Conservation (phyloP, 441 rosid genomes). For the Theobroma grandiflorum region DNA sequence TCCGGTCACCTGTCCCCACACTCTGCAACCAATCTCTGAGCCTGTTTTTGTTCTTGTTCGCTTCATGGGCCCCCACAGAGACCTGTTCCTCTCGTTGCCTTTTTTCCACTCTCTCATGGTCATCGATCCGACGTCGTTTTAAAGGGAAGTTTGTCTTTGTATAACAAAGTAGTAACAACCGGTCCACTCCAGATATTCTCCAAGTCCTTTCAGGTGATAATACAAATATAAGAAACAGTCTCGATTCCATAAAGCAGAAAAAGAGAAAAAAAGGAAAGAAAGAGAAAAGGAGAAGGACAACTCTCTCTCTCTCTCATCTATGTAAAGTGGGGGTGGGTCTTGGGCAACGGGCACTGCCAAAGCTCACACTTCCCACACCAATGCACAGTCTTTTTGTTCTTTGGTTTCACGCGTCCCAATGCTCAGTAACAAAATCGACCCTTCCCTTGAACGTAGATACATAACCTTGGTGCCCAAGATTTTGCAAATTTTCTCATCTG, state of each 20-base stretch:
- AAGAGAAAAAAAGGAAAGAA: no score
- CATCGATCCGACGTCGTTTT: not conserved
- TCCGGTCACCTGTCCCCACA: constrained; percentile 9
- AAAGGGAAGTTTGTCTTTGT: not conserved
- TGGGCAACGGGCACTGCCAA: constrained; percentile 20
- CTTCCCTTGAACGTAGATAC: not conserved
- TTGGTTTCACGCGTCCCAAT: constrained; percentile 27
- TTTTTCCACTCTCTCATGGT: not conserved
- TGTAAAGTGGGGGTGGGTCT: not conserved
- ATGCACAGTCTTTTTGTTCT: constrained; percentile 27
- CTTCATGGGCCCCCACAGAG: not conserved
- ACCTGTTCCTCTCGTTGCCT: not conserved
- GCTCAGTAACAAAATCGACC: not conserved
- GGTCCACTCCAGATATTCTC: constrained; percentile 16
- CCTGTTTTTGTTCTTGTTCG: not conserved
- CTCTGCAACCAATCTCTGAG: not conserved
- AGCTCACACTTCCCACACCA: constrained; percentile 35
- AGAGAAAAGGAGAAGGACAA: constrained; percentile 19
- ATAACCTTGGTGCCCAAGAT: not conserved
- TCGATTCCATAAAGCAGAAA: constrained; percentile 14
- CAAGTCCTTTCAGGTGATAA: not conserved
- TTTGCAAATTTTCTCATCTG: not conserved
- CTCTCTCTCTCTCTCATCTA: constrained; percentile 15
- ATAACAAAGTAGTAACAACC: not conserved
- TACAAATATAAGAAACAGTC: not conserved